phyloP scores from a whole-genome alignment of 805 yeast genomes.

The Nakazawaea ernobii region DNA sequence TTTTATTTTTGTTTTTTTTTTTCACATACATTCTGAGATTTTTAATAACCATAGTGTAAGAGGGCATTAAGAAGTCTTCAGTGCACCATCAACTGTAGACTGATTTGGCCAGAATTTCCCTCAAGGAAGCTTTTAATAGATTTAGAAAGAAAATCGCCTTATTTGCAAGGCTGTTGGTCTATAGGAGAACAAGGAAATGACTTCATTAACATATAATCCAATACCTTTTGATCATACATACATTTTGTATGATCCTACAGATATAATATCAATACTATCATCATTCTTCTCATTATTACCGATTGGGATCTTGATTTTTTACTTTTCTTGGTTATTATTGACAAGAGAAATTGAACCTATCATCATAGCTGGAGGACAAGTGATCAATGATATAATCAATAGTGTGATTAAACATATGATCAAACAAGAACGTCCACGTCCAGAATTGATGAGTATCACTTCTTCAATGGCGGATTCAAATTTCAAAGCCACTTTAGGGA shows the following conservation, averaged over 20 bases:
- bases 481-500: constrained; percentile 26
- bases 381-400: constrained; percentile 68
- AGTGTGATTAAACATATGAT: constrained; percentile 57
- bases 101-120: no score
- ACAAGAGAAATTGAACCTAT: constrained; percentile 85
- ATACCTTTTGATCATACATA: constrained; percentile 83
- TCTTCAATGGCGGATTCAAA: constrained; percentile 22
- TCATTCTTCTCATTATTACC: constrained; percentile 82
- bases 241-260: constrained; percentile 69
- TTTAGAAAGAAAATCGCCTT: no score
- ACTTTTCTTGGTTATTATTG: constrained; percentile 76
- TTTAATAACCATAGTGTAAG: no score
- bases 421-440: constrained; percentile 67
- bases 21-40: neutral
- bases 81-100: no score
- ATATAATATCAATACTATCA: constrained; percentile 47
- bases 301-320: constrained; percentile 67
- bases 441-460: constrained; percentile 6
- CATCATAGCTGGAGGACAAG: constrained; percentile 80
- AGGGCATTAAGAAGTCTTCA: neutral
- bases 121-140: no score
- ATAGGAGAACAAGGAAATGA: no score
- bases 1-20: no score
- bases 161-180: no score
- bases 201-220: constrained; percentile 18